Percentiles rank a stretch among this genome's conserved stretches.
Conservation (phyloP, 345 rosid genomes). For the Cardamine resedifolia region DNA sequence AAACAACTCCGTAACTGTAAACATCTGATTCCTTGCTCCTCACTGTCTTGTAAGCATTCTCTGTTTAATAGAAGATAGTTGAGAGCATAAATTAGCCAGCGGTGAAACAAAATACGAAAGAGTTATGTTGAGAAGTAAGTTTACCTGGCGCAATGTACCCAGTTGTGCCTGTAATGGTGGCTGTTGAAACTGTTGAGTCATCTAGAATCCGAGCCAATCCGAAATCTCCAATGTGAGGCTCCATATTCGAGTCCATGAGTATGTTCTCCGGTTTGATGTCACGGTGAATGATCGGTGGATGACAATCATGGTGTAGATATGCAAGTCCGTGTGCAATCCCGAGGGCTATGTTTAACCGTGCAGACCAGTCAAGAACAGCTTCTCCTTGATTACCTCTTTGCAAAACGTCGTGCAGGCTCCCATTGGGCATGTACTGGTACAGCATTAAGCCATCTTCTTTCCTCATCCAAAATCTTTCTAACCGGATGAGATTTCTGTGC, state of each 20-base stretch:
- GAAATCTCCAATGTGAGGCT: slow-evolving; percentile 86
- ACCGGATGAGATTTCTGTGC: slow-evolving; percentile 69
- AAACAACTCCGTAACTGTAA: slow-evolving; percentile 65
- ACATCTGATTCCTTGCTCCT: slow-evolving; percentile 67
- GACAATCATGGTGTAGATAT: slow-evolving; percentile 77
- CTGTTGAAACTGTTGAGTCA: slow-evolving; percentile 43
- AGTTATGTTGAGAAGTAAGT: slow-evolving; percentile 54
- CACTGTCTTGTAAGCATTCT: slow-evolving; percentile 57
- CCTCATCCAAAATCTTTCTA: slow-evolving; percentile 74
- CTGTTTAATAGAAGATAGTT: slow-evolving; percentile 63
- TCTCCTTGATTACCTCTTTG: slow-evolving; percentile 40
- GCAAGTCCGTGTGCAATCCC: slow-evolving; percentile 77
- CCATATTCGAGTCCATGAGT: slow-evolving; percentile 71
- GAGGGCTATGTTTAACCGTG: slow-evolving; percentile 62
- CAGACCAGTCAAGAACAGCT: slow-evolving; percentile 51
- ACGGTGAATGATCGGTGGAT: slow-evolving; percentile 70
- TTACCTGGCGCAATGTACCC: slow-evolving; percentile 89
- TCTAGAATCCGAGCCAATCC: slow-evolving; percentile 73
- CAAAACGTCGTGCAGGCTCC: slow-evolving; percentile 66
- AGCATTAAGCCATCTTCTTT: slow-evolving; percentile 66
- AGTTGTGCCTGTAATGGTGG: slow-evolving; percentile 56
- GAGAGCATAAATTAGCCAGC: slow-evolving; percentile 51
- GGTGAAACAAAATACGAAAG: slow-evolving; percentile 51
- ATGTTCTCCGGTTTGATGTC: slow-evolving; percentile 87
- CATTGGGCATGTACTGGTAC: slow-evolving; percentile 71